phyloP scores from a whole-genome alignment of 371 early-diverging fungal genomes.

The Saksenaea oblongispora region DNA sequence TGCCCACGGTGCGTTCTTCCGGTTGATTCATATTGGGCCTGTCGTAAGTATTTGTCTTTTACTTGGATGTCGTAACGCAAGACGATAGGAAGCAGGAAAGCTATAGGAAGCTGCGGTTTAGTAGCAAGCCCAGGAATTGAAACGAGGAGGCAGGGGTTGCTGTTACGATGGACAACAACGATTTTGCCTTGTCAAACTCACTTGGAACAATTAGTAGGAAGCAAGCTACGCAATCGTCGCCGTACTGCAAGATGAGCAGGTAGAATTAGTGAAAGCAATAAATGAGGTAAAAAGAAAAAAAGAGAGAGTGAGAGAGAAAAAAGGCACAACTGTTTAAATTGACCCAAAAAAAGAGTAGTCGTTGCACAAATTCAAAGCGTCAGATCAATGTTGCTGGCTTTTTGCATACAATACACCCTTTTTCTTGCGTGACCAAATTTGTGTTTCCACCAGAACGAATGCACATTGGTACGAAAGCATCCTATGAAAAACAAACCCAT shows the following conservation, averaged over 20 bases:
- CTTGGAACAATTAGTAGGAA: slow-evolving; percentile 4
- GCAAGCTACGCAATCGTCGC: background rate
- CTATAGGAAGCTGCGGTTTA: background rate
- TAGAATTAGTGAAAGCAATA: background rate
- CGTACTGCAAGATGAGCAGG: background rate
- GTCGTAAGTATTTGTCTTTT: background rate
- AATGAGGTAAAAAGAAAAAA: background rate
- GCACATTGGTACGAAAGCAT: too few relatives aligned
- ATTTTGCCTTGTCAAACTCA: background rate
- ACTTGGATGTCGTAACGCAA: background rate
- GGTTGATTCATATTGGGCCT: background rate
- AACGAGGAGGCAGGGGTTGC: background rate
- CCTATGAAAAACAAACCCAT: too few relatives aligned
- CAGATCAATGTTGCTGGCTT: background rate
- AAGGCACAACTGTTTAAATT: background rate
- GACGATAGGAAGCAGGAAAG: background rate
- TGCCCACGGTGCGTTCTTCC: slow-evolving; percentile 7
- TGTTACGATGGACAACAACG: background rate
- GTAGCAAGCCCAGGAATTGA: background rate
- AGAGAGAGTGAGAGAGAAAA: background rate
- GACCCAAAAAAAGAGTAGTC: background rate
- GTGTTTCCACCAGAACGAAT: too few relatives aligned
- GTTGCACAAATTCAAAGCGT: background rate
- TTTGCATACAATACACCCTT: too few relatives aligned
- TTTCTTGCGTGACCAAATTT: too few relatives aligned